These are phyloP conservation scores for Aphanomyces invadans DNA, from an alignment of 352 stramenopile genomes.

Conservation along the genomic window DNA sequence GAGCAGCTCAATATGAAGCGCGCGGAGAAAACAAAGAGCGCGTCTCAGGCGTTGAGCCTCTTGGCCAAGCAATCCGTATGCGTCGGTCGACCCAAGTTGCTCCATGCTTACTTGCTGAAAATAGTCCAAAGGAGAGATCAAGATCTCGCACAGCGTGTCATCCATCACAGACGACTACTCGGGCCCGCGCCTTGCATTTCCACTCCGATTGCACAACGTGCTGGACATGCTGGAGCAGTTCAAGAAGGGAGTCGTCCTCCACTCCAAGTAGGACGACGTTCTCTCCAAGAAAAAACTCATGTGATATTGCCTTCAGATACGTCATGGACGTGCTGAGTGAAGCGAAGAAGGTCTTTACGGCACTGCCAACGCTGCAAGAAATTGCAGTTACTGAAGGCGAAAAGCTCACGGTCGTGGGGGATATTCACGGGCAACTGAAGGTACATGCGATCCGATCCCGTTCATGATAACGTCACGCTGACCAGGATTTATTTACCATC, in stretches of 20 bases:
- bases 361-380: slow-evolving; percentile 78
- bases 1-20: slow-evolving; percentile 85
- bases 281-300: too few species aligned
- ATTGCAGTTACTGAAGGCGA: slow-evolving; percentile 75
- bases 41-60: slow-evolving; percentile 68
- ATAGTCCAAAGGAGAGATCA: slow-evolving; percentile 30
- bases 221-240: slow-evolving; percentile 87
- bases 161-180: slow-evolving; percentile 58
- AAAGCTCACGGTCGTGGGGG: slow-evolving; percentile 89
- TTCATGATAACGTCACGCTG: slow-evolving; percentile 16
- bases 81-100: neutral
- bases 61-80: slow-evolving; percentile 62
- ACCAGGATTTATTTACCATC: slow-evolving; percentile 93
- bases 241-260: slow-evolving; percentile 78
- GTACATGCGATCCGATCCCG: neutral
- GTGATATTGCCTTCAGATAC: slow-evolving; percentile 34
- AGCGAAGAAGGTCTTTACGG: slow-evolving; percentile 47
- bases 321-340: slow-evolving; percentile 79
- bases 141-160: slow-evolving; percentile 41
- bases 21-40: slow-evolving; percentile 77
- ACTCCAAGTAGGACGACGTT: slow-evolving; percentile 72
- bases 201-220: slow-evolving; percentile 75
- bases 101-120: neutral
- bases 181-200: slow-evolving; percentile 74
- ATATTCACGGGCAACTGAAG: slow-evolving; percentile 90